Base-by-base conservation (phyloP, 2,329 filamentous ascomycete species). In the Beauveria pseudobassiana region DNA sequence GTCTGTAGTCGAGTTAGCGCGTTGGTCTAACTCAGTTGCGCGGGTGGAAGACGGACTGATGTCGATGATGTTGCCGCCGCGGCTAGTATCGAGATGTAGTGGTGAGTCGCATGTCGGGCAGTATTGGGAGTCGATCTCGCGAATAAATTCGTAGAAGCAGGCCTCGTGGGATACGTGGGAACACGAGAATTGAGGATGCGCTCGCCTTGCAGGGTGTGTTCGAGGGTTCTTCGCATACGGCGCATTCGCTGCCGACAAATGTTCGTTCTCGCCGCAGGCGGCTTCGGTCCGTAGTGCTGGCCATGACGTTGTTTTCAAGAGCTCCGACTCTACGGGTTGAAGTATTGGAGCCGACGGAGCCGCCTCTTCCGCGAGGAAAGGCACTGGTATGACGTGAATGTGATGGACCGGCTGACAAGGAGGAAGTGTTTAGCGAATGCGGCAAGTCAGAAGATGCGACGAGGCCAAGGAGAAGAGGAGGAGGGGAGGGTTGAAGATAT, bases 71-170 rank as follows among this genome's bases (percentile, higher is more conserved):
- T 96, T 97, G 66, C 93, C 93, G 63, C 92, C 92, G 65, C 95
- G 85, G 73, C 91, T 96, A 7, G 92, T 95, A 75, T 99, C 95
- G 49, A 99, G 80, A 64, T 93, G 91, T 58, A 99, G 78, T 22
- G 95, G 92, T 65, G 93, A 90, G 78, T 96, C 89, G 76, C 95
- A 99, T 66, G 90, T 89, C 30, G 95, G 95, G 76, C 95, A 99
- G 70, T 91, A 93, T 70, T 98, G 92, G 59, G 90, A 90, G 67
- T 98, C 93, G 63, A 93, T 90, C 71, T 97, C 93, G 70, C 91
- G 90, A 69, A 99, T 96, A 72, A 96, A 97, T 75, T 99, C 95
- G 77, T 98, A 98, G 73, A 99, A 98, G 76, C 95, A 99, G 42
- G 93, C 95, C 75, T 98, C 95, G 73, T 99, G 95, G 12, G 93